Percentiles rank a stretch among this genome's conserved stretches.
Evolutionary conservation across 2,329 filamentous ascomycete genomes (phyloP).

Genomic region (Colletotrichum phormii): DNA sequence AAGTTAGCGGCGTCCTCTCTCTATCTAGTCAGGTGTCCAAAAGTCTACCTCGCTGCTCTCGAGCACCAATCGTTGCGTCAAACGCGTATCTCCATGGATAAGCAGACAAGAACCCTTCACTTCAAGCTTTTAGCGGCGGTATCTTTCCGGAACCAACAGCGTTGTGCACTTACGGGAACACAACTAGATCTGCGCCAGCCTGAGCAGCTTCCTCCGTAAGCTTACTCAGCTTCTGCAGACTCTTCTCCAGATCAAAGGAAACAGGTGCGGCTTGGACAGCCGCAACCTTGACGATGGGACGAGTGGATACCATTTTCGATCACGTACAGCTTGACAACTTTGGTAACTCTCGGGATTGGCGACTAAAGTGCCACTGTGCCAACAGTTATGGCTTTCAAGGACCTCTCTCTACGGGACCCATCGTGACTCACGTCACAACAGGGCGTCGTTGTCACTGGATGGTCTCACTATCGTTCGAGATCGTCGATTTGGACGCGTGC

Average conservation of each 20-base stretch:
- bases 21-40: background rate
- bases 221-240: conserved; percentile 48
- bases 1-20: background rate
- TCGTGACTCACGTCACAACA: background rate
- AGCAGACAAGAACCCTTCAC: conserved; percentile 54
- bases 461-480: conserved; percentile 6
- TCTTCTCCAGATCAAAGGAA: conserved; percentile 51
- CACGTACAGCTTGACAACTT: background rate
- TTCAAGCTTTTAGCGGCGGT: background rate
- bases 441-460: background rate
- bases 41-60: conserved; percentile 50
- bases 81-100: conserved; percentile 57
- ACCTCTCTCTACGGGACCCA: background rate
- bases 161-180: conserved; percentile 50
- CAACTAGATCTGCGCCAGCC: conserved; percentile 51
- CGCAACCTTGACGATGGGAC: conserved; percentile 49
- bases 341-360: background rate
- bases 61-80: conserved; percentile 53
- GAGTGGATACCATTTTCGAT: conserved; percentile 17
- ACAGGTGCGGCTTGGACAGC: conserved; percentile 54
- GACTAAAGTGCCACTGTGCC: background rate
- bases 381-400: conserved; percentile 9
- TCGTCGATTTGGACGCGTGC: background rate
- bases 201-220: conserved; percentile 49
- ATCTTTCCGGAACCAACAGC: background rate